Evolutionary conservation across 768 basidiomycete genomes (phyloP).

Genomic region (Kwoniella bestiolae): DNA sequence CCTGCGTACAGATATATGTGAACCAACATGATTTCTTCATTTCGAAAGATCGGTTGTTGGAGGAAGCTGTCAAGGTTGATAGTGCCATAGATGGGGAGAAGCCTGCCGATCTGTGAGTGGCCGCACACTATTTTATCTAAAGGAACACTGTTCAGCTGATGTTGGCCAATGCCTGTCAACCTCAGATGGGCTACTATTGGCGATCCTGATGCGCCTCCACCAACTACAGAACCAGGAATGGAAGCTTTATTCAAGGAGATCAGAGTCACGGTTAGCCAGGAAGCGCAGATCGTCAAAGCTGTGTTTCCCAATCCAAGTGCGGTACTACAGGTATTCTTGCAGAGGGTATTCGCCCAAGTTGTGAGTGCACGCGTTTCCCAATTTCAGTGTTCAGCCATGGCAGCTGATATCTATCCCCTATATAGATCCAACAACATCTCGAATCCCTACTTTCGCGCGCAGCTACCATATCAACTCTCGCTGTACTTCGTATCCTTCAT

Average conservation of each 20-base stretch:
- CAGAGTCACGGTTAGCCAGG: constrained; percentile 85
- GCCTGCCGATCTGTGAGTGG: constrained; percentile 34
- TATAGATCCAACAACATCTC: constrained; percentile 98
- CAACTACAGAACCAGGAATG: constrained; percentile 78
- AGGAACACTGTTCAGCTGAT: constrained; percentile 5
- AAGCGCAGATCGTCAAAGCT: constrained; percentile 96
- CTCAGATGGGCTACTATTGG: constrained; percentile 79
- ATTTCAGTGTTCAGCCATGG: too few species aligned
- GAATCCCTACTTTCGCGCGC: constrained; percentile 83
- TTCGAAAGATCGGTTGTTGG: constrained; percentile 70
- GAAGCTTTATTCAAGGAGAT: constrained; percentile 83
- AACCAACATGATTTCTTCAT: constrained; percentile 99
- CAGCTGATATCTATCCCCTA: too few species aligned
- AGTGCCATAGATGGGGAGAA: constrained; percentile 48
- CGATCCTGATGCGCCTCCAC: constrained; percentile 76
- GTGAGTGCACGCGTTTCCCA: too few species aligned
- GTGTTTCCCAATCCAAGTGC: constrained; percentile 95
- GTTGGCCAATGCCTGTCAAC: background rate
- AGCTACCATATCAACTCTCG: constrained; percentile 76
- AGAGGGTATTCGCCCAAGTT: constrained; percentile 95
- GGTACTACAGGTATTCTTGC: constrained; percentile 97
- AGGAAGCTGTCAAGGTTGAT: constrained; percentile 62
- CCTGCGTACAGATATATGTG: constrained; percentile 97
- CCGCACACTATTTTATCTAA: background rate
- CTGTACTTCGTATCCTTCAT: constrained; percentile 87